Evolutionary conservation across 768 basidiomycete species (phyloP), one percentile per base, ranked within the genome.

Genomic region (Pulveroboletus sp.): DNA sequence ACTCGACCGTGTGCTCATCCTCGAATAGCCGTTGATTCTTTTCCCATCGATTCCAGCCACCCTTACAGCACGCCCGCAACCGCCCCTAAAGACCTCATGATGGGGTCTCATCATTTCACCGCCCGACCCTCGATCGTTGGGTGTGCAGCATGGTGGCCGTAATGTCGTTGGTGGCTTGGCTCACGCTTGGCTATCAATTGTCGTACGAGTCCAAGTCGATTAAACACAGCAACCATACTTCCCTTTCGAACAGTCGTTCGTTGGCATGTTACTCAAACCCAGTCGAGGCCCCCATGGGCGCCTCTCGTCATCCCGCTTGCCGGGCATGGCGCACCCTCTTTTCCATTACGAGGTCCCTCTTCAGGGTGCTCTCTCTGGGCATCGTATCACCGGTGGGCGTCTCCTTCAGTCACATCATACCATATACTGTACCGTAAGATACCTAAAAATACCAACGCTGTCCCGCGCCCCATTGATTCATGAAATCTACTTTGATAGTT

Each of bases 381-480:
- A 22, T 47, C 45, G 24, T n/a, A 34, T 34, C 38, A 20, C 27
- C 27, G n/a, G 9, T 11, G 6, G 14, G 13, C 12, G 6, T 11
- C 11, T 20, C 5, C 19, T 41, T 41, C 31, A 29, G 32, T 35
- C n/a, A n/a, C 41, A 14, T 32, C 31, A 16, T 17, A 23, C 23
- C 23, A 23, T 19, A 26, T 31, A 27, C n/a, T n/a, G n/a, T n/a
- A 45, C 24, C 17, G 32, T 23, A 26, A 41, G 32, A 30, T 24
- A 13, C 17, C 32, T 24, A 26, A 16, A 43, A 31, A 29, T 22
- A 30, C 17, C 20, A 16, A 26, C 31, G 51, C 53, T 45, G 53
- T 20, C 43, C 43, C 43, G 37, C 45, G 22, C 43, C 43, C 29
- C 35, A 22, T 35, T 39, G 53, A 56, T 48, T 38, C 31, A 54